These are phyloP conservation scores for Candolleomyces aberdarensis DNA, from an alignment of 768 basidiomycete genomes.

Conservation along the genomic window DNA sequence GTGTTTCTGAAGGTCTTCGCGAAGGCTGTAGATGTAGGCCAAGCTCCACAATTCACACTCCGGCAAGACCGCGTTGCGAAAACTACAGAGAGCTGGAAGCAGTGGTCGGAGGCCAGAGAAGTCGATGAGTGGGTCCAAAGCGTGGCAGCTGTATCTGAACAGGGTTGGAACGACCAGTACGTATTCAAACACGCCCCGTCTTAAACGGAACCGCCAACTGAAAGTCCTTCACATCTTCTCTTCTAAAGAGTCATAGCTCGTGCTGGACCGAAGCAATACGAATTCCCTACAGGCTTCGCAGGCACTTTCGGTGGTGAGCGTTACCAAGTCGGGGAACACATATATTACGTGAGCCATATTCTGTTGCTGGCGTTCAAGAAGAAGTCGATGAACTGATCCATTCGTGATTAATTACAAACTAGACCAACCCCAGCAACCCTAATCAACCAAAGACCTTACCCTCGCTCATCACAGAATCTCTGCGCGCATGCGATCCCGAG, in stretches of 20 bases:
- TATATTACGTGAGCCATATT: constrained; percentile 57
- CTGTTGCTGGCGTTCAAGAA: too few relatives aligned
- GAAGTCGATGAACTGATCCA: too few relatives aligned
- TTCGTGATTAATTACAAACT: background rate
- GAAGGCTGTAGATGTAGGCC: constrained; percentile 73
- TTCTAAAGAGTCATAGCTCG: constrained; percentile 49
- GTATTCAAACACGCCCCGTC: constrained; percentile 17
- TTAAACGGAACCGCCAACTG: background rate
- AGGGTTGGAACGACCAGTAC: constrained; percentile 88
- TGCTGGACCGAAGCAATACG: constrained; percentile 69
- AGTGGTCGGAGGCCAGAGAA: constrained; percentile 77
- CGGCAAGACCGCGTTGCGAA: constrained; percentile 70
- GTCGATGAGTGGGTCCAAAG: constrained; percentile 95
- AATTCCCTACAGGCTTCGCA: constrained; percentile 94
- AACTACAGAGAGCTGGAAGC: constrained; percentile 79
- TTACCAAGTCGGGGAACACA: constrained; percentile 81
- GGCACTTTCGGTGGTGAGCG: constrained; percentile 80
- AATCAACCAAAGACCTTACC: constrained; percentile 75
- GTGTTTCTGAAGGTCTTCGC: constrained; percentile 5
- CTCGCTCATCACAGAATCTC: constrained; percentile 69
- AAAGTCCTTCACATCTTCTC: background rate
- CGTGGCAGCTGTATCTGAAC: constrained; percentile 80
- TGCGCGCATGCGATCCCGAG: constrained; percentile 88
- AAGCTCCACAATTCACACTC: constrained; percentile 61
- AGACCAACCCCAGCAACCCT: constrained; percentile 43